phyloP scores from a whole-genome alignment of 805 yeast genomes.

The Lipomyces spencermartinsiae region DNA sequence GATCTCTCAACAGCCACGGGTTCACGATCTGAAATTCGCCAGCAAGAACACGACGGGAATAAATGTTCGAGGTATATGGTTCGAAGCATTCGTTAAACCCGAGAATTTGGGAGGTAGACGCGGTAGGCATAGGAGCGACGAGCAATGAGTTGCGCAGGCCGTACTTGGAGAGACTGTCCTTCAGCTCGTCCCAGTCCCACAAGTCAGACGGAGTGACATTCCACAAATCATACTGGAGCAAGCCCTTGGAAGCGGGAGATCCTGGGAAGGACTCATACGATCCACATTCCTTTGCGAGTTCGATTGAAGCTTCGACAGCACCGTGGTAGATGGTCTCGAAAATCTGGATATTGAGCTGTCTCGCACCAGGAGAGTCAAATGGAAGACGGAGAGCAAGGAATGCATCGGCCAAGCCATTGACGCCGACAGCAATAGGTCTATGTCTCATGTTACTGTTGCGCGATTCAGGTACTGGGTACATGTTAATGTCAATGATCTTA shows the following conservation, averaged over 20 bases:
- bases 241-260: slow-evolving; percentile 88
- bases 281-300: slow-evolving; percentile 74
- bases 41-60: slow-evolving; percentile 85
- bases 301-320: slow-evolving; percentile 84
- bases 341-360: slow-evolving; percentile 75
- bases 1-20: slow-evolving; percentile 80
- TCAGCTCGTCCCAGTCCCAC: slow-evolving; percentile 86
- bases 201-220: slow-evolving; percentile 72
- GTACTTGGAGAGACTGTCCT: slow-evolving; percentile 59
- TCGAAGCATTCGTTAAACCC: slow-evolving; percentile 97
- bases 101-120: slow-evolving; percentile 93
- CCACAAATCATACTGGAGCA: slow-evolving; percentile 90
- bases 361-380: slow-evolving; percentile 83
- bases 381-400: slow-evolving; percentile 82
- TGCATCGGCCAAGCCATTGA: slow-evolving; percentile 94
- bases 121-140: slow-evolving; percentile 98
- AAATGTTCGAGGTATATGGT: slow-evolving; percentile 92
- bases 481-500: slow-evolving; percentile 80
- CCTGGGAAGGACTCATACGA: slow-evolving; percentile 76
- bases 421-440: slow-evolving; percentile 96
- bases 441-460: slow-evolving; percentile 75
- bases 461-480: slow-evolving; percentile 84
- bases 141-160: slow-evolving; percentile 88
- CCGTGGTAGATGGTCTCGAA: slow-evolving; percentile 97
- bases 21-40: slow-evolving; percentile 95